phyloP scores from a whole-genome alignment of 2,329 filamentous ascomycete species.

The Pleoardoris graminearum region DNA sequence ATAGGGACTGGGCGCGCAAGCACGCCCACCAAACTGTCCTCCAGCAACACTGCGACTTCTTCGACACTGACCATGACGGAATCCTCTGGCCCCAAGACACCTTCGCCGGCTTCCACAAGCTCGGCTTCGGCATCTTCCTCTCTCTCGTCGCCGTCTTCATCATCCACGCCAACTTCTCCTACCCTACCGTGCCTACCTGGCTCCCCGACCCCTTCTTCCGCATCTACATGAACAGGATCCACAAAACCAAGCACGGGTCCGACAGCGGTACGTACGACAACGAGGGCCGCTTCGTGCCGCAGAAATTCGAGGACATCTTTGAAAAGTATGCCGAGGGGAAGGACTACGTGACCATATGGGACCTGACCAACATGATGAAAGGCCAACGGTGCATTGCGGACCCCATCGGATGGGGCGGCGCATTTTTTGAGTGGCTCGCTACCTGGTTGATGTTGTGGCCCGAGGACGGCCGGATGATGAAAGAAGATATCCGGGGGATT shows the following conservation, averaged over 20 bases:
- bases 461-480: conserved; percentile 58
- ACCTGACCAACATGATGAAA: conserved; percentile 45
- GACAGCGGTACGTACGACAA: conserved; percentile 50
- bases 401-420: conserved; percentile 52
- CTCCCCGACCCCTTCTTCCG: conserved; percentile 53
- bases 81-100: conserved; percentile 60
- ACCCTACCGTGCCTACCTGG: conserved; percentile 49
- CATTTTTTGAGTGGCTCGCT: conserved; percentile 54
- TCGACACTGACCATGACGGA: conserved; percentile 56
- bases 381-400: conserved; percentile 49
- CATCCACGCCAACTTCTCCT: conserved; percentile 56
- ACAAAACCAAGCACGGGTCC: conserved; percentile 51
- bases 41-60: conserved; percentile 59
- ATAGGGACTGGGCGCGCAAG: conserved; percentile 43
- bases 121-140: conserved; percentile 53
- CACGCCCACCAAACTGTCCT: conserved; percentile 52
- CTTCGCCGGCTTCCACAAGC: conserved; percentile 51
- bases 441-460: conserved; percentile 60
- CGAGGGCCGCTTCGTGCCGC: conserved; percentile 52
- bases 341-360: conserved; percentile 46
- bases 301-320: conserved; percentile 55
- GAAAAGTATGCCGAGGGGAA: conserved; percentile 48
- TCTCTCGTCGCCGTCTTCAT: conserved; percentile 51
- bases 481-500: conserved; percentile 60
- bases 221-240: conserved; percentile 46